phyloP scores from a whole-genome alignment of 805 yeast genomes.

The Myxozyma neglecta region DNA sequence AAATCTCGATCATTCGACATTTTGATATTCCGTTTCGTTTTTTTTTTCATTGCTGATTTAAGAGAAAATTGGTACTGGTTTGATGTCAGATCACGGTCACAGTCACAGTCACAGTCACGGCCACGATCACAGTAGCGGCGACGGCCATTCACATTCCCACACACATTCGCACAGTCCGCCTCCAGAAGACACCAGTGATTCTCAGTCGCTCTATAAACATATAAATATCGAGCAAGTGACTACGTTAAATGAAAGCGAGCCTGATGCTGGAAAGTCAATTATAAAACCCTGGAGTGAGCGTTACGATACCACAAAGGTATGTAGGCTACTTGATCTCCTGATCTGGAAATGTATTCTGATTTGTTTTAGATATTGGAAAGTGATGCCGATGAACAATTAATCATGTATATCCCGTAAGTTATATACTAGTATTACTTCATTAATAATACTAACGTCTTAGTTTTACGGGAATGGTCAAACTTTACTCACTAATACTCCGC shows the following conservation, averaged over 20 bases:
- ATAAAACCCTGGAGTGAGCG: slow-evolving; percentile 56
- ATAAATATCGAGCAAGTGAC: slow-evolving; percentile 61
- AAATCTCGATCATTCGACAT: neutral
- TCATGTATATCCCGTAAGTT: slow-evolving; percentile 62
- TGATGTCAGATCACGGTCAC: slow-evolving; percentile 28
- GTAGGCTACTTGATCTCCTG: neutral
- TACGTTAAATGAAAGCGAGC: slow-evolving; percentile 62
- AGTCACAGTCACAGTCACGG: slow-evolving; percentile 26
- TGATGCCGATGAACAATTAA: slow-evolving; percentile 80
- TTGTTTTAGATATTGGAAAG: slow-evolving; percentile 47
- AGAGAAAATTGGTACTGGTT: neutral
- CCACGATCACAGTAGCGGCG: slow-evolving; percentile 1
- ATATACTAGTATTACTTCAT: neutral
- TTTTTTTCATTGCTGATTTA: no score
- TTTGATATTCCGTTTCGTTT: neutral
- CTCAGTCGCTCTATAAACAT: slow-evolving; percentile 54
- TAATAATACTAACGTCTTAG: neutral
- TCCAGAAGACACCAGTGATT: slow-evolving; percentile 68
- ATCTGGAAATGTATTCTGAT: neutral
- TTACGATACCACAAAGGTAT: slow-evolving; percentile 45
- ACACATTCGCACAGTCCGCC: slow-evolving; percentile 46
- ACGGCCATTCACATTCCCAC: slow-evolving; percentile 40
- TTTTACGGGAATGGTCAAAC: slow-evolving; percentile 70
- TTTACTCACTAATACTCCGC: slow-evolving; percentile 71
- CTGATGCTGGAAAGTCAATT: slow-evolving; percentile 51